A percentile compares a stretch with the other conserved stretches of the same genome.
Evolutionary conservation across 1,284 basidiomycete genomes (phyloP).

Genomic region (Peniophora sp.): DNA sequence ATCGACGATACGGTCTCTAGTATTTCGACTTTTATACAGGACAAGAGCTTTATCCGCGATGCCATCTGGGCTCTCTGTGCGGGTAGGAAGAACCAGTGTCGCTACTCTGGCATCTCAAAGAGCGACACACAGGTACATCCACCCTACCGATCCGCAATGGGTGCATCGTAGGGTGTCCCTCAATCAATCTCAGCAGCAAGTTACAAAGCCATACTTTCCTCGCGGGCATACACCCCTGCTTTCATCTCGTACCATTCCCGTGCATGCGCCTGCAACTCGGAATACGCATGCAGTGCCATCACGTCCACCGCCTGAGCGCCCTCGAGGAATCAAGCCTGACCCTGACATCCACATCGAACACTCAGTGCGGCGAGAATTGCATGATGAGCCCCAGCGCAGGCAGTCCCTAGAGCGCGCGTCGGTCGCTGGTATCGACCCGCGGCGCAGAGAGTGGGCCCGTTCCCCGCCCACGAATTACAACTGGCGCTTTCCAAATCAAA

Average conservation of each 20-base stretch:
- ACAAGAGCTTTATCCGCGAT: conserved; percentile 30
- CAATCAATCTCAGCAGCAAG: background rate
- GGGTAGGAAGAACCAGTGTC: conserved; percentile 34
- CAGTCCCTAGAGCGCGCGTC: too few relatives aligned
- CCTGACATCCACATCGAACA: too few relatives aligned
- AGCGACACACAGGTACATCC: conserved; percentile 35
- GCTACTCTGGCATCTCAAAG: too few relatives aligned
- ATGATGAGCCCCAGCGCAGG: too few relatives aligned
- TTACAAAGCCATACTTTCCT: background rate
- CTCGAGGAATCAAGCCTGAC: background rate
- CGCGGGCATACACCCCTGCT: background rate
- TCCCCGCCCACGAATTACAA: too few relatives aligned
- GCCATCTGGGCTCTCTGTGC: conserved; percentile 38
- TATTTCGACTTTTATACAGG: conserved; percentile 35
- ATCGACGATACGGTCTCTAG: conserved; percentile 15
- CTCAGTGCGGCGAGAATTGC: too few relatives aligned
- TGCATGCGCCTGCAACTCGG: background rate
- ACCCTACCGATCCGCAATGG: conserved; percentile 41
- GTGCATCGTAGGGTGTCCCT: conserved; percentile 9
- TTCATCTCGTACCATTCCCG: background rate
- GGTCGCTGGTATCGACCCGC: too few relatives aligned
- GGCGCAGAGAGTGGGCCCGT: too few relatives aligned
- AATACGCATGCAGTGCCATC: background rate
- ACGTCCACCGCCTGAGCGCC: background rate
- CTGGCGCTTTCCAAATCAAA: too few relatives aligned